Base-by-base conservation (phyloP, 352 stramenopile genomes). In the Pythium pectinolyticum region DNA sequence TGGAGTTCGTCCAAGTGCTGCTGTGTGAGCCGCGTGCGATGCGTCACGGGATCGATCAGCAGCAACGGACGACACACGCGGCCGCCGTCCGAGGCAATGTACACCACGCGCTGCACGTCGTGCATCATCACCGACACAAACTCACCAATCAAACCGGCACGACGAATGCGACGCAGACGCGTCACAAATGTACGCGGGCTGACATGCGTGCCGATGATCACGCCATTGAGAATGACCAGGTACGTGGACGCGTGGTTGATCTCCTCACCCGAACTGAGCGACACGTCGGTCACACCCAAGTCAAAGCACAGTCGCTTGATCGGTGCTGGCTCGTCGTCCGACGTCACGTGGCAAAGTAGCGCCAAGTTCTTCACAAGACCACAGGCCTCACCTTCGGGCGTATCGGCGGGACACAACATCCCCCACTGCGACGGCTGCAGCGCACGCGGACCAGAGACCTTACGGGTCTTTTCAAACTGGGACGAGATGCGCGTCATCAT, bases 401-500 rank as follows among this genome's bases (percentile, higher is more conserved):
- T 99, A 77, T 99, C 97, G 7, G 97, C 96, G 0, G 97, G 97
- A 84, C 97, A 97, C 11, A 99, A 80, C 97, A 99, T 99, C 34
- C 97, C 98, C 97, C 97, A 99, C 80, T 99, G 97, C 40, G 89
- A 98, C 48, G 97, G 94, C 76, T 99, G 97, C 58, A 99, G 76
- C 8, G 97, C 98, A 61, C 97, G 87, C 17, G 97, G 97, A 8
- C 97, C 97, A 1, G 93, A 98, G 1, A 99, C 97, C 74, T 99
- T 99, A 31, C 97, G 85, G 3, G 97, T 99, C 72, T 99, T 99
- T 76, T 99, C 97, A 66, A 99, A 99, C 73, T 99, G 96, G 60
- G 86, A 98, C 65, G 97, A 98, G 40, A 99, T 98, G 59, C 97
- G 89, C 8, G 97, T 99, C 98, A 99, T 99, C 96, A 99, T 99